Conservation (phyloP, 2,329 filamentous ascomycete genomes). For the Metarhizium anisopliae region DNA sequence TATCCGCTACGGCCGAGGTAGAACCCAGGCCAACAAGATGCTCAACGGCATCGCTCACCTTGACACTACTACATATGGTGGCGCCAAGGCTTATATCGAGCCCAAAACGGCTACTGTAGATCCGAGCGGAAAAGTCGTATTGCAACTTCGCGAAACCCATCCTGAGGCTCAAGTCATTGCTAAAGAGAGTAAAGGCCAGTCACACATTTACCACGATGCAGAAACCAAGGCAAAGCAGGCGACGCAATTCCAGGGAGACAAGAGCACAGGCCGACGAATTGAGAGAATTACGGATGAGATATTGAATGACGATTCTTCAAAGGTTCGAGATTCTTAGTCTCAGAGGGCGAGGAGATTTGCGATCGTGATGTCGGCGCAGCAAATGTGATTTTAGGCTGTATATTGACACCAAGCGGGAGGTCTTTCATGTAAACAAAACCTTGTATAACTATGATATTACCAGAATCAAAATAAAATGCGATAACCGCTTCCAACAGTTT, state of each 20-base stretch:
- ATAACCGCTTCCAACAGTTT: neutral
- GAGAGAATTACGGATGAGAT: constrained; percentile 20
- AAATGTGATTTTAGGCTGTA: constrained; percentile 1
- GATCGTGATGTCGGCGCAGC: neutral
- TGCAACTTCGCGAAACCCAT: constrained; percentile 32
- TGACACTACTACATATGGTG: constrained; percentile 39
- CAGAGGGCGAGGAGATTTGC: neutral
- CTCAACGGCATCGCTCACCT: constrained; percentile 29
- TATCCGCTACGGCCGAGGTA: constrained; percentile 12
- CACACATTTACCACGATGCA: constrained; percentile 21
- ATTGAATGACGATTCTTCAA: constrained; percentile 10
- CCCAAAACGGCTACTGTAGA: constrained; percentile 35
- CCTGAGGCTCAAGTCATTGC: constrained; percentile 32
- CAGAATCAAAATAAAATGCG: neutral
- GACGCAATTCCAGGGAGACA: neutral
- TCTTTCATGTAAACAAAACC: constrained; percentile 6
- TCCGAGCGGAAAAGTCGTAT: constrained; percentile 38
- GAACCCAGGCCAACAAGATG: constrained; percentile 14
- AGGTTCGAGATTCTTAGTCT: neutral
- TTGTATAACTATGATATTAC: constrained; percentile 9
- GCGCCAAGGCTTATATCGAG: constrained; percentile 45
- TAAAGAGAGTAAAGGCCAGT: constrained; percentile 34
- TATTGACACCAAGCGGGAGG: constrained; percentile 1
- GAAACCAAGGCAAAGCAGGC: constrained; percentile 12
- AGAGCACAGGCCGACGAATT: constrained; percentile 12